These are phyloP conservation scores for Candida coquimbonensis DNA, from an alignment of 805 yeast genomes.

Conservation along the genomic window DNA sequence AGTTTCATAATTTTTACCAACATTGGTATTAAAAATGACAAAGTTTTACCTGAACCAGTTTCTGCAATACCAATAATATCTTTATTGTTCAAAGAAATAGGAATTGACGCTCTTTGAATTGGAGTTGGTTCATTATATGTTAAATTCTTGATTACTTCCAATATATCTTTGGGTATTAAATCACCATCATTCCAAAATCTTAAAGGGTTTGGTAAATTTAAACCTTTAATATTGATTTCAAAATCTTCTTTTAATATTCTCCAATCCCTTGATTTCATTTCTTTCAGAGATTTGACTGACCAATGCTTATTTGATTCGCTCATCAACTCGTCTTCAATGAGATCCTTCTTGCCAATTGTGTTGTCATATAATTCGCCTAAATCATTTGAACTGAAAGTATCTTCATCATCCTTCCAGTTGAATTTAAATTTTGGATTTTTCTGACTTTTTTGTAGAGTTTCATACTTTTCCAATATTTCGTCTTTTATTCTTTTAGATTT, in stretches of 20 bases:
- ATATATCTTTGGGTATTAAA: constrained; percentile 34
- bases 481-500: constrained; percentile 3
- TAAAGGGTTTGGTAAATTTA: constrained; percentile 44
- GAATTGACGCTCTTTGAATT: constrained; percentile 84
- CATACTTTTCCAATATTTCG: not conserved
- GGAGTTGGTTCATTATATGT: constrained; percentile 74
- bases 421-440: constrained; percentile 44
- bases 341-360: not conserved
- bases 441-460: not conserved
- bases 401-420: constrained; percentile 66
- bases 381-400: constrained; percentile 42
- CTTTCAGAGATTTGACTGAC: constrained; percentile 54
- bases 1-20: constrained; percentile 44
- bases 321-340: not conserved
- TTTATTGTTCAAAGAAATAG: constrained; percentile 48
- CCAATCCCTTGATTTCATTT: constrained; percentile 87
- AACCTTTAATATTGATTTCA: constrained; percentile 51
- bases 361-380: not conserved
- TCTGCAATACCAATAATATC: constrained; percentile 90
- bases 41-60: constrained; percentile 94
- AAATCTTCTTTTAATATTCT: constrained; percentile 75
- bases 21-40: constrained; percentile 74
- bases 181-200: constrained; percentile 66
- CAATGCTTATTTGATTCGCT: constrained; percentile 37
- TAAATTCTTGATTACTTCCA: constrained; percentile 31